These are phyloP conservation scores for Penicillium coffeae DNA, from an alignment of 495 filamentous ascomycete genomes.

Conservation along the genomic window DNA sequence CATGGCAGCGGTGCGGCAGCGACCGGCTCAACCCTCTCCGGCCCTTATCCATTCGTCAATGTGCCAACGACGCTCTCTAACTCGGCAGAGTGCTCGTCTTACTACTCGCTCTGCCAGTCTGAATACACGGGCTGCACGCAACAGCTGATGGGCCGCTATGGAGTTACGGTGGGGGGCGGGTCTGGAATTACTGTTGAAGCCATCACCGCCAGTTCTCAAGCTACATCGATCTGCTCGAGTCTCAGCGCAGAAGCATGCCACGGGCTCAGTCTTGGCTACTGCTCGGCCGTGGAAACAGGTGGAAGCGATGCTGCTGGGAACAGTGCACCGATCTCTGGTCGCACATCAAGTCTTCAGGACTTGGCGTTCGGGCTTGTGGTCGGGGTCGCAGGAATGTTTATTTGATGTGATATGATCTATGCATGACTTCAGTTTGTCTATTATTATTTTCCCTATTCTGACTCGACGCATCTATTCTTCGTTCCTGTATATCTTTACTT, in stretches of 20 bases:
- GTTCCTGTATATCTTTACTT: background rate
- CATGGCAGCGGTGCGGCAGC: slow-evolving; percentile 28
- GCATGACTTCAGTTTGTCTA: slow-evolving; percentile 1
- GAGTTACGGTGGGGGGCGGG: slow-evolving; percentile 42
- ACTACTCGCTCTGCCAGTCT: slow-evolving; percentile 60
- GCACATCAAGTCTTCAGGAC: slow-evolving; percentile 37
- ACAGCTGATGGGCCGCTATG: slow-evolving; percentile 49
- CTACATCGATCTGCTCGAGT: slow-evolving; percentile 63
- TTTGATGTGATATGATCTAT: slow-evolving; percentile 29
- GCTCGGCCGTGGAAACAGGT: slow-evolving; percentile 37
- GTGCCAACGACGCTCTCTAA: slow-evolving; percentile 64
- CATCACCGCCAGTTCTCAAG: slow-evolving; percentile 45
- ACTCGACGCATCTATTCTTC: background rate
- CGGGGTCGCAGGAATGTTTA: slow-evolving; percentile 43
- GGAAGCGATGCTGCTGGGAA: slow-evolving; percentile 31
- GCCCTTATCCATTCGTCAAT: slow-evolving; percentile 60
- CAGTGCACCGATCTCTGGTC: slow-evolving; percentile 17
- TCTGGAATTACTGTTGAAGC: slow-evolving; percentile 62
- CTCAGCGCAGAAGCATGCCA: slow-evolving; percentile 58
- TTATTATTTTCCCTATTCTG: slow-evolving; percentile 9
- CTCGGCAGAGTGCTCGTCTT: slow-evolving; percentile 60
- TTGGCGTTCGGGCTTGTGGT: slow-evolving; percentile 38
- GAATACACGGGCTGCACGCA: slow-evolving; percentile 62
- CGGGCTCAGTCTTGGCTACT: slow-evolving; percentile 53
- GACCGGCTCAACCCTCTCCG: slow-evolving; percentile 41